Evolutionary conservation across 1,284 basidiomycete genomes (phyloP).

Genomic region (Golubevia sp.): DNA sequence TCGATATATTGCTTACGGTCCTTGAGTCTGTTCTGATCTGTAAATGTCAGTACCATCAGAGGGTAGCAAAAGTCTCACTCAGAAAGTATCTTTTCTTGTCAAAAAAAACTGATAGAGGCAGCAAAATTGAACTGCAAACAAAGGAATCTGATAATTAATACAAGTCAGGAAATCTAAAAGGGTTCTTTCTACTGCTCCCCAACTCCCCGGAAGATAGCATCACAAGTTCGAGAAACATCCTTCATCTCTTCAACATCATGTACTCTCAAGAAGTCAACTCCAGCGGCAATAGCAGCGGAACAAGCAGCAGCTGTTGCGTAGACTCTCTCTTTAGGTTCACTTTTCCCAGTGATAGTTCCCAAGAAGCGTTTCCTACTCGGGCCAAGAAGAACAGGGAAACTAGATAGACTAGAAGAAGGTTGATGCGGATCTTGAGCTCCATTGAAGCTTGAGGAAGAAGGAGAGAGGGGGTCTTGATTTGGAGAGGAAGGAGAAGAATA

Average conservation of each 20-base stretch:
- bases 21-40: no score
- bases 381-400: constrained; percentile 48
- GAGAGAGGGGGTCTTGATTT: background rate
- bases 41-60: no score
- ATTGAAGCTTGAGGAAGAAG: no score
- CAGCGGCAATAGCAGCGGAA: constrained; percentile 75
- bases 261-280: constrained; percentile 76
- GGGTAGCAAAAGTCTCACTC: no score
- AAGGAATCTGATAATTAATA: no score
- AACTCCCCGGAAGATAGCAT: no score
- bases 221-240: constrained; percentile 68
- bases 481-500: background rate
- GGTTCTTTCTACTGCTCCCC: no score
- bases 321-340: constrained; percentile 70
- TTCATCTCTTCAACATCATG: constrained; percentile 78
- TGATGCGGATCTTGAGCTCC: background rate
- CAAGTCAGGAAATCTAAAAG: no score
- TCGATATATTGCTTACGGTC: no score
- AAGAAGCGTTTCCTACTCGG: constrained; percentile 53
- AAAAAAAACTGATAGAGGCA: no score
- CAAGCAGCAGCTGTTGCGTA: constrained; percentile 84
- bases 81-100: no score
- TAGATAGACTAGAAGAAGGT: constrained; percentile 11
- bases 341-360: constrained; percentile 58
- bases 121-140: no score